Conservation (phyloP, 345 rosid genomes). For the Hypericum androsaemum region DNA sequence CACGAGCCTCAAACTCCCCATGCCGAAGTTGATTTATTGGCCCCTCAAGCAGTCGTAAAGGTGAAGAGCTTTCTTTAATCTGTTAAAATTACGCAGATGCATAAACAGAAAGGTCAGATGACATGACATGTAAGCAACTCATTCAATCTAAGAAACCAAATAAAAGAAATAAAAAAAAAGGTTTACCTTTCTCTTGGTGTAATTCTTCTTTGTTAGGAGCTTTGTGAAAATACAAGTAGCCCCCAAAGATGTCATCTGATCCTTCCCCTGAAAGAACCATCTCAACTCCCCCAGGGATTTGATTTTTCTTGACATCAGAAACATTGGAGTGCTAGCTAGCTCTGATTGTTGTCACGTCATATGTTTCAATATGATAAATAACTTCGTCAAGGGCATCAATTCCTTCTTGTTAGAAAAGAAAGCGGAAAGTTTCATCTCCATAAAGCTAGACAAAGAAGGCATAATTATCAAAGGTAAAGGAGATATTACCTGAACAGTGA, state of each 20-base stretch:
- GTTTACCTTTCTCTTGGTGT: constrained; percentile 68
- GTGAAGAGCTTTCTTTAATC: constrained; percentile 81
- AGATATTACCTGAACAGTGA: constrained; percentile 56
- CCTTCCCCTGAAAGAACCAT: constrained; percentile 92
- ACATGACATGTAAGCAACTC: not conserved
- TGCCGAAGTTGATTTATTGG: constrained; percentile 76
- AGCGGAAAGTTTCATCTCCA: constrained; percentile 2
- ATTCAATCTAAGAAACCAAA: constrained; percentile 3
- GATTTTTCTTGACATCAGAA: constrained; percentile 84
- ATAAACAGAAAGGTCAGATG: constrained; percentile 6
- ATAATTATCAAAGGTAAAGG: not conserved
- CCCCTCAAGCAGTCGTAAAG: constrained; percentile 87
- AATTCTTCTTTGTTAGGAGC: constrained; percentile 80
- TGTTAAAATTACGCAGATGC: constrained; percentile 21
- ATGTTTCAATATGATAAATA: constrained; percentile 76
- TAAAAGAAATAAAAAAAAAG: not conserved
- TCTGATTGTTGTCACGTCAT: constrained; percentile 76
- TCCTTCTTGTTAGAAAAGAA: constrained; percentile 49
- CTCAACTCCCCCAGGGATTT: constrained; percentile 79
- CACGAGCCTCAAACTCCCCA: constrained; percentile 96
- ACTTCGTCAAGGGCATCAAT: constrained; percentile 83
- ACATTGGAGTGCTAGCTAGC: constrained; percentile 93
- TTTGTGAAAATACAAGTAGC: constrained; percentile 74
- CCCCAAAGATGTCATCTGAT: constrained; percentile 85
- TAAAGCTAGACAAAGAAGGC: not conserved